Evolutionary conservation across 106 monocot species (phyloP).

Genomic region (Allium fistulosum): DNA sequence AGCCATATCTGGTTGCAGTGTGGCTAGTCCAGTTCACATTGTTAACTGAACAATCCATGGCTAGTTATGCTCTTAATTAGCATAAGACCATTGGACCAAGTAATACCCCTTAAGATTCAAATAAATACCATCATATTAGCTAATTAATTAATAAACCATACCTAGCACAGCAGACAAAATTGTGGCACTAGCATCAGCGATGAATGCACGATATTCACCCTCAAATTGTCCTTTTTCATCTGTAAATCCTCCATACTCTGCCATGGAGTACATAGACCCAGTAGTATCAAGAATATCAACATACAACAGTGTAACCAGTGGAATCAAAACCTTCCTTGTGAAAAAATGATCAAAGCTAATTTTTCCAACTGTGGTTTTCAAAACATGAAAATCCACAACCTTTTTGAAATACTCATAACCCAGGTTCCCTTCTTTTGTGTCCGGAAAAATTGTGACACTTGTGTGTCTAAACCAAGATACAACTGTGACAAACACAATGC

Average conservation of each 20-base stretch:
- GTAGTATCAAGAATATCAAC: slow-evolving; percentile 74
- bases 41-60: too few relatives aligned
- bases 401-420: slow-evolving; percentile 44
- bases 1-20: too few relatives aligned
- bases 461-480: slow-evolving; percentile 58
- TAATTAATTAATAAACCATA: too few relatives aligned
- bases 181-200: slow-evolving; percentile 46
- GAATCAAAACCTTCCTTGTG: slow-evolving; percentile 29
- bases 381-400: slow-evolving; percentile 45
- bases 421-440: slow-evolving; percentile 31
- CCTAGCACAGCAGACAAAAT: slow-evolving; percentile 43
- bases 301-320: slow-evolving; percentile 45
- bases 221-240: slow-evolving; percentile 44
- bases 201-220: slow-evolving; percentile 59
- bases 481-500: slow-evolving; percentile 54
- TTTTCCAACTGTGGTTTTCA: slow-evolving; percentile 30
- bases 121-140: too few relatives aligned
- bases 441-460: slow-evolving; percentile 44
- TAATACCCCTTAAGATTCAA: too few relatives aligned
- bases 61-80: too few relatives aligned
- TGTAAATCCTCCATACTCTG: slow-evolving; percentile 55
- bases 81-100: too few relatives aligned
- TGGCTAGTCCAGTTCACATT: too few relatives aligned
- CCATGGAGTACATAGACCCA: slow-evolving; percentile 73
- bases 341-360: slow-evolving; percentile 35